Percentiles rank a stretch among this genome's conserved stretches.
phyloP scores from a whole-genome alignment of 2,329 filamentous ascomycete genomes.

The Phialophora macrospora region DNA sequence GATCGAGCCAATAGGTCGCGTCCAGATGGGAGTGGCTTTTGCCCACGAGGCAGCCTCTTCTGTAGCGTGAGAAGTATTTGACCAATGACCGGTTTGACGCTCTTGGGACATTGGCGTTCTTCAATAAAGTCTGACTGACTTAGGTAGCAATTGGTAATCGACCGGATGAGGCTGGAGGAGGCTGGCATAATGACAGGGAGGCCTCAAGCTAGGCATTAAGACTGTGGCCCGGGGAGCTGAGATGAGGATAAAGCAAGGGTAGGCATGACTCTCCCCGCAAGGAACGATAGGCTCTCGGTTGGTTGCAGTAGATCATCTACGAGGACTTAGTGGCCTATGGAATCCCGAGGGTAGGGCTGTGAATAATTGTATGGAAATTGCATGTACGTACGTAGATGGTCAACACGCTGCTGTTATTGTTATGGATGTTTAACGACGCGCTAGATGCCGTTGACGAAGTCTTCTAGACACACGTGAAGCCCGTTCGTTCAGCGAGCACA shows the following conservation, averaged over 20 bases:
- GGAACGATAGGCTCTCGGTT: conserved; percentile 26
- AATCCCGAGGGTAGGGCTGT: not conserved
- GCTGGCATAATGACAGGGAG: conserved; percentile 19
- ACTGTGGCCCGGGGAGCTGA: conserved; percentile 14
- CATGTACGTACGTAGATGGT: not conserved
- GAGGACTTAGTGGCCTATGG: conserved; percentile 4
- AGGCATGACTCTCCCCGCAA: conserved; percentile 23
- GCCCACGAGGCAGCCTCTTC: not conserved
- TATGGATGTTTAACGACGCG: not conserved
- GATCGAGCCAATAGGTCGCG: not conserved
- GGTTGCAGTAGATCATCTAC: conserved; percentile 8
- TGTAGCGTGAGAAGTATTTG: not conserved
- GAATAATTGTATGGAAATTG: conserved; percentile 11
- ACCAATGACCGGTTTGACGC: not conserved
- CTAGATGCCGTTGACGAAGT: not conserved
- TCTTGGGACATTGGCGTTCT: not conserved
- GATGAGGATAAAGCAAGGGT: conserved; percentile 20
- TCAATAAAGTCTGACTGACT: not conserved
- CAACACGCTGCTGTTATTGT: not conserved
- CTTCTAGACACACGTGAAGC: not conserved
- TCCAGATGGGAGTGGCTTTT: not conserved
- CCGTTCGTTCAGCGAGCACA: not conserved
- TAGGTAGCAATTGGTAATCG: conserved; percentile 10
- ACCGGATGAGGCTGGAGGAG: conserved; percentile 28
- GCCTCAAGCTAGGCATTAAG: not conserved